phyloP scores from a whole-genome alignment of 2,329 filamentous ascomycete genomes.

The Eutypella sp. region DNA sequence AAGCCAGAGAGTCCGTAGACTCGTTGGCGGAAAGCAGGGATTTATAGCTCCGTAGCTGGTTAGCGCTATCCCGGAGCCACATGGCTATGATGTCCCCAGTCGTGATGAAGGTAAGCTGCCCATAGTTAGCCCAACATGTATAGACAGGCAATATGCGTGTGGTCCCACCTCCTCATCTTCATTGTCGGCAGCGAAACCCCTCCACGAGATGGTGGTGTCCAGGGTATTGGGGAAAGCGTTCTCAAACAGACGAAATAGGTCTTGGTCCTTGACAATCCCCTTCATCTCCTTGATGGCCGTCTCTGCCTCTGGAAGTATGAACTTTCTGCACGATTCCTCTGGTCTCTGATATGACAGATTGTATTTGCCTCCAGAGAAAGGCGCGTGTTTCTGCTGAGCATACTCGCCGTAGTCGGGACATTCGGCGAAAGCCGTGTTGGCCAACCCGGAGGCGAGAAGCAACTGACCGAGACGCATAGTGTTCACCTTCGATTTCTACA shows the following conservation, averaged over 20 bases:
- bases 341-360: conserved; percentile 78
- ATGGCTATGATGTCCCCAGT: conserved; percentile 90
- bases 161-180: conserved; percentile 56
- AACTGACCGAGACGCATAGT: conserved; percentile 9
- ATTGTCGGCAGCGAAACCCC: conserved; percentile 52
- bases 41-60: conserved; percentile 72
- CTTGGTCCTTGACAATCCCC: conserved; percentile 66
- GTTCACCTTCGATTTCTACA: conserved; percentile 6
- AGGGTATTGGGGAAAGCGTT: conserved; percentile 73
- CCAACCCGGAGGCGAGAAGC: conserved; percentile 4
- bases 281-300: conserved; percentile 67
- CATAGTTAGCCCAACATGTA: conserved; percentile 41
- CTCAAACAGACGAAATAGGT: conserved; percentile 65
- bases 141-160: conserved; percentile 47
- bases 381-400: conserved; percentile 55
- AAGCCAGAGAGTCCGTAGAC: conserved; percentile 55
- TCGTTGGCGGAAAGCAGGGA: conserved; percentile 52
- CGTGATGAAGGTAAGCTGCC: conserved; percentile 68
- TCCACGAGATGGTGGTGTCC: conserved; percentile 68
- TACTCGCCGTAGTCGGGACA: conserved; percentile 65
- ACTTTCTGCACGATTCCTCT: conserved; percentile 70
- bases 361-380: conserved; percentile 72
- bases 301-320: conserved; percentile 72
- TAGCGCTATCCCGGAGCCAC: conserved; percentile 85
- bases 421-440: conserved; percentile 10